Percentiles rank a stretch among this genome's conserved stretches.
Evolutionary conservation across 164 flowering plant species (phyloP).

Genomic region (Platanus orientalis): DNA sequence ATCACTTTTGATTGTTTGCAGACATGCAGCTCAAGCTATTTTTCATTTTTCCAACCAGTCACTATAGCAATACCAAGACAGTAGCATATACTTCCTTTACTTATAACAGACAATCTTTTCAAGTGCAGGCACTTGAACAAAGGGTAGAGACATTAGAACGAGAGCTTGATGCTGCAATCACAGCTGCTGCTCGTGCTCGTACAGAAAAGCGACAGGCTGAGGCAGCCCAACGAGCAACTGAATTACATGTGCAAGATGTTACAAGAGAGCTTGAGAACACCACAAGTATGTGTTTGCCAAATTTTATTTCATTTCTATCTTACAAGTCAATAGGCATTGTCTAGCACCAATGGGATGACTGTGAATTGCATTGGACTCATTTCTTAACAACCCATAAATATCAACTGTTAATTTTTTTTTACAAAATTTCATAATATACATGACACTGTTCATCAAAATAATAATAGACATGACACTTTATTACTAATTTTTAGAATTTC

Average conservation of each 20-base stretch:
- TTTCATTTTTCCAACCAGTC: background rate
- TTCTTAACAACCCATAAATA: too few species aligned
- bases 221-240: constrained; percentile 74
- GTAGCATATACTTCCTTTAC: background rate
- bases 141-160: constrained; percentile 80
- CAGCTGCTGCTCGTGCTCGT: constrained; percentile 87
- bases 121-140: constrained; percentile 79
- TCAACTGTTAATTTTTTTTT: too few species aligned
- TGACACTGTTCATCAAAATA: too few species aligned
- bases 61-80: background rate
- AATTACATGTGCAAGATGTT: constrained; percentile 60
- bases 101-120: background rate
- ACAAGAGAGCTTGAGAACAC: constrained; percentile 88
- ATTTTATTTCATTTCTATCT: background rate
- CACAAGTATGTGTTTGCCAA: constrained; percentile 47
- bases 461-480: too few species aligned
- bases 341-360: too few species aligned
- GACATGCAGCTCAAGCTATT: background rate
- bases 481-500: too few species aligned
- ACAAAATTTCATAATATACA: too few species aligned
- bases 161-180: constrained; percentile 82
- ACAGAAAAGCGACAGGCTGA: constrained; percentile 85
- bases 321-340: too few species aligned
- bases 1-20: background rate
- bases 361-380: too few species aligned